Base-by-base conservation (phyloP, 129 eudicot species). In the Pseudognaphalium luteoalbum region DNA sequence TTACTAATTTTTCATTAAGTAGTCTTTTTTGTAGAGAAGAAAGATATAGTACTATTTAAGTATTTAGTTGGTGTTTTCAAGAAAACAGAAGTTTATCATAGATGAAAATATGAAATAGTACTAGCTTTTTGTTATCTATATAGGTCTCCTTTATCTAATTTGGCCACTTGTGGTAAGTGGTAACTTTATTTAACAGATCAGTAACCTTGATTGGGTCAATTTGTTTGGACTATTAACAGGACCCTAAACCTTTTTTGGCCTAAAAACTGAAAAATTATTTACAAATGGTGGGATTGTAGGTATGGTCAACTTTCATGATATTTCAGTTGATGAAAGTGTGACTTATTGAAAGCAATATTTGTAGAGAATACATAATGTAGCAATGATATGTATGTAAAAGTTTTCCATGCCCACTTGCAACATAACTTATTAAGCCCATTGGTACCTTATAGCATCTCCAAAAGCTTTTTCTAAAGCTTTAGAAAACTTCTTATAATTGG, bases 201-300 rank as follows among this genome's bases (percentile, higher is more conserved):
- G 47, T 2, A 41, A 41, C 47, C 14, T 9, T 41, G 47, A 41
- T 54, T 58, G 59, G 57, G 77, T 41, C 47, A 73, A 60, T 54
- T 30, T 22, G 35, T 20, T 73, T 34, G 14, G 35, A 25, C 28
- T 35, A 33, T 7, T n/a, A 21, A 50, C 30, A 19, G 28, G 20
- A 3, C 51, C 66, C 33, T 2, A 41, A 41, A 12, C 47, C 47
- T 33, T 21, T 37, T n/a, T n/a, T n/a, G 32, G 72, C 30, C 63
- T 44, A 28, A 44, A 42, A 76, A 34, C 35, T 3, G 35, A 19
- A 34, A 51, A 33, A 2, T 33, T 33, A n/a, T 32, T 21, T 10
- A 34, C 35, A 76, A 62, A 19, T 65, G 41, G 64, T 33, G 65
- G 21, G 77, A 11, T 14, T 58, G 35, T 72, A 15, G 34, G 19